Conservation (phyloP, 495 filamentous ascomycete species). For the Penicillium nucicola region DNA sequence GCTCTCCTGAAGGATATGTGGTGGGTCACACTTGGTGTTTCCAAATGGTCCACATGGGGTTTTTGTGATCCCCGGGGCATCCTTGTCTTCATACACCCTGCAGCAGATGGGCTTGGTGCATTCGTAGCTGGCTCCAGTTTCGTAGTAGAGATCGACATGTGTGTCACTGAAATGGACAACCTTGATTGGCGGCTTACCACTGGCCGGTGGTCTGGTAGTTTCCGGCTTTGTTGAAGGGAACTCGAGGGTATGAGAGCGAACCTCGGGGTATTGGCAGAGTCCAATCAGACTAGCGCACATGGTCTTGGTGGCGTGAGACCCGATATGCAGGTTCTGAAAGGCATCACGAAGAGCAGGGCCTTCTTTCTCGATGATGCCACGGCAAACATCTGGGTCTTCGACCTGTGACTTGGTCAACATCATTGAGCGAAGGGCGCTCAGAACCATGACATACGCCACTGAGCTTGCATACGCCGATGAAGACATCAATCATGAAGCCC, state of each 20-base stretch:
- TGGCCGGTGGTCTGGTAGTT: constrained; percentile 36
- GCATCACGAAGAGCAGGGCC: constrained; percentile 47
- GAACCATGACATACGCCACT: constrained; percentile 27
- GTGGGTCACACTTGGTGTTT: constrained; percentile 50
- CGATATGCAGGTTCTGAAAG: constrained; percentile 41
- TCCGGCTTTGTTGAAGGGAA: constrained; percentile 44
- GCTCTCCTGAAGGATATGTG: constrained; percentile 47
- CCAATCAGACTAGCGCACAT: constrained; percentile 49
- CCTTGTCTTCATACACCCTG: constrained; percentile 39
- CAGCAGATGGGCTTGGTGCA: constrained; percentile 58
- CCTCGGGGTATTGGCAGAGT: constrained; percentile 45
- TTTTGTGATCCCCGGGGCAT: constrained; percentile 39
- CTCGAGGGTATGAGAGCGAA: constrained; percentile 37
- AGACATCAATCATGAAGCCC: constrained; percentile 32
- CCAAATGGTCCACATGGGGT: constrained; percentile 48
- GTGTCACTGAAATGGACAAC: constrained; percentile 57
- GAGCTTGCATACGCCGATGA: constrained; percentile 46
- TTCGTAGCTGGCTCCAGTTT: constrained; percentile 45
- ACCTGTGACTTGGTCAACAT: constrained; percentile 12
- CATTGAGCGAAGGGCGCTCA: neutral
- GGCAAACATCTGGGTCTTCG: constrained; percentile 50
- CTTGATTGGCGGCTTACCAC: constrained; percentile 43
- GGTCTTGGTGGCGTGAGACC: constrained; percentile 45
- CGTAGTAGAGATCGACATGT: constrained; percentile 52
- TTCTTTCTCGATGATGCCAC: constrained; percentile 44